Conservation (phyloP, 164 flowering plant genomes). For the Stephania yunnanensis region DNA sequence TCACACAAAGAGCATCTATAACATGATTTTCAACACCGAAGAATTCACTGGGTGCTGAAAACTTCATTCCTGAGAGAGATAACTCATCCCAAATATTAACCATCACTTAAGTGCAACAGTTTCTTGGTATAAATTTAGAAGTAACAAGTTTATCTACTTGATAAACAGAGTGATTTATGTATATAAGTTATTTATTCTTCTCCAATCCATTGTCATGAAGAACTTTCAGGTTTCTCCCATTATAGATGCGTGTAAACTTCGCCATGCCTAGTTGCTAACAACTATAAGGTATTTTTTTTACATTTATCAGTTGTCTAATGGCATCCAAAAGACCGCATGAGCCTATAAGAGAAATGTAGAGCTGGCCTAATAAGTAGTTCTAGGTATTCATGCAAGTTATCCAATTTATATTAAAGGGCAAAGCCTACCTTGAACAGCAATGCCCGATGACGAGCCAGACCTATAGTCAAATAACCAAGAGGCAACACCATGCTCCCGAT, state of each 20-base stretch:
- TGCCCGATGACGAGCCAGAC: constrained; percentile 97
- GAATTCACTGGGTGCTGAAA: not conserved
- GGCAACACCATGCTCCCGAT: constrained; percentile 85
- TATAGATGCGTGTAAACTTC: not conserved
- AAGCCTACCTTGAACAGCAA: constrained; percentile 74
- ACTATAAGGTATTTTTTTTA: not conserved
- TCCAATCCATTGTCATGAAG: not conserved
- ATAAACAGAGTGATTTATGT: too few relatives aligned
- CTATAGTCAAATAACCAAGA: constrained; percentile 80
- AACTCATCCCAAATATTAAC: not conserved
- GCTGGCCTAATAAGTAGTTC: not conserved
- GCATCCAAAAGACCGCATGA: not conserved
- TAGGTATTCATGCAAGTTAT: not conserved
- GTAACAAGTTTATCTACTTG: not conserved
- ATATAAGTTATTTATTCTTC: not conserved
- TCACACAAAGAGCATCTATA: not conserved
- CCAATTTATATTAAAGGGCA: not conserved
- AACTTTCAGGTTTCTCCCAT: not conserved
- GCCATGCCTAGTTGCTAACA: not conserved
- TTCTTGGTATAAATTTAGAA: not conserved
- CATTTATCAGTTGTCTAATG: not conserved
- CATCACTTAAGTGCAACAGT: not conserved
- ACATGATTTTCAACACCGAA: not conserved
- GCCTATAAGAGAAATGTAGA: not conserved
- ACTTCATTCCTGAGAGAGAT: not conserved